Conservation (phyloP, 78 protist genomes). For the Chrysochromulina tobinii region DNA sequence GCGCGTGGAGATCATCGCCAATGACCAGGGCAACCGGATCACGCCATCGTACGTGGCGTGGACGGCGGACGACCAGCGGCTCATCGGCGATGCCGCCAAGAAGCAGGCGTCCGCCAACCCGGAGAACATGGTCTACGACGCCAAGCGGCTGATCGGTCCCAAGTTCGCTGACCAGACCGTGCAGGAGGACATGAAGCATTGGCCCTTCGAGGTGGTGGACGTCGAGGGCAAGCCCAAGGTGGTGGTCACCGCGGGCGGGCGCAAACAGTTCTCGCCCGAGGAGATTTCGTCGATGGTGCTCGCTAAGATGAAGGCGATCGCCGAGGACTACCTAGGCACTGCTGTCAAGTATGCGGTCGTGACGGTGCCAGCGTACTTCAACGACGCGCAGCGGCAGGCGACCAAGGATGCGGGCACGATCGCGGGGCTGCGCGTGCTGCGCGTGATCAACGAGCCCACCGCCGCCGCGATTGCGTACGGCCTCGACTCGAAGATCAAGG, state of each 20-base stretch:
- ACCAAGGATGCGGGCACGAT: background rate
- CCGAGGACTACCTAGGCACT: constrained; percentile 79
- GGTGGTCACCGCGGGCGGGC: constrained; percentile 80
- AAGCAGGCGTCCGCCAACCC: constrained; percentile 71
- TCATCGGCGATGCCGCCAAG: constrained; percentile 96
- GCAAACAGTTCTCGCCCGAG: constrained; percentile 79
- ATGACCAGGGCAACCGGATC: constrained; percentile 92
- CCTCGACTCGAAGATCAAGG: constrained; percentile 79
- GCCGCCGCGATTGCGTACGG: constrained; percentile 99
- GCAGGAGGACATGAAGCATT: constrained; percentile 88
- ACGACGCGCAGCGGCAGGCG: constrained; percentile 77
- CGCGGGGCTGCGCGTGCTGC: constrained; percentile 44
- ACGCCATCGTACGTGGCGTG: constrained; percentile 98
- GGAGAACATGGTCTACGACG: constrained; percentile 74
- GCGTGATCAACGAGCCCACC: constrained; percentile 98
- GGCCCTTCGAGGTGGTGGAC: constrained; percentile 90
- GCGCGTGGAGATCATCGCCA: constrained; percentile 87
- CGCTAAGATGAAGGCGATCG: constrained; percentile 74
- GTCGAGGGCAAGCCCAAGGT: constrained; percentile 85
- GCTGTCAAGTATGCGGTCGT: constrained; percentile 74
- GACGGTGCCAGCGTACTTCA: constrained; percentile 90
- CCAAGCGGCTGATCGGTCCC: constrained; percentile 65
- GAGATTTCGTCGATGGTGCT: constrained; percentile 76
- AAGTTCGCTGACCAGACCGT: constrained; percentile 69
- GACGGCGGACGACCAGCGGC: constrained; percentile 86